These are phyloP conservation scores for Staphylotrichum tortipilum DNA, from an alignment of 495 filamentous ascomycete species.

Conservation along the genomic window DNA sequence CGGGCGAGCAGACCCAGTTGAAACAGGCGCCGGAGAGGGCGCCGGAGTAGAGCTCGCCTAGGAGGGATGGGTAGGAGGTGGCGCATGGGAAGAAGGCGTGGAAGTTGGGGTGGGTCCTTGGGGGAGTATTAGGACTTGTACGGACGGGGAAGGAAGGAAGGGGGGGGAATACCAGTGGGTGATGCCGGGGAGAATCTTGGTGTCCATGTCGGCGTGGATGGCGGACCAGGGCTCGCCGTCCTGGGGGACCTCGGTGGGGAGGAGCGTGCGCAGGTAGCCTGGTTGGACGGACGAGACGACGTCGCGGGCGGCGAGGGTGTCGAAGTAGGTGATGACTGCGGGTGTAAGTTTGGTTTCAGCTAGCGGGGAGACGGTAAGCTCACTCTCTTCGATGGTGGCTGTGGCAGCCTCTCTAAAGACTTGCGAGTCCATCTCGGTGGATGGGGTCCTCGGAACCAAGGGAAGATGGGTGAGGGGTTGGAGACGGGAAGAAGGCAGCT, in stretches of 20 bases:
- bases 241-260: conserved; percentile 64
- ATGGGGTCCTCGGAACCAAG: background rate
- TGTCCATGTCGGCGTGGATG: conserved; percentile 79
- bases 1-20: conserved; percentile 95
- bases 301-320: conserved; percentile 57
- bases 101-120: conserved; percentile 64
- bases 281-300: conserved; percentile 75
- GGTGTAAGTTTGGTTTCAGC: no score
- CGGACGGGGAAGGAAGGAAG: background rate
- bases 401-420: conserved; percentile 76
- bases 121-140: background rate
- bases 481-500: no score
- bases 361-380: no score
- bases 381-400: conserved; percentile 78
- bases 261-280: conserved; percentile 74
- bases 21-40: conserved; percentile 87
- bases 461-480: no score
- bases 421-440: conserved; percentile 61
- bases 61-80: conserved; percentile 74
- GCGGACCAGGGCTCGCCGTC: conserved; percentile 67
- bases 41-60: conserved; percentile 87
- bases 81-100: conserved; percentile 91
- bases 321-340: conserved; percentile 74
- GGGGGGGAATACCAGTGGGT: conserved; percentile 70
- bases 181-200: conserved; percentile 84